A percentile compares a stretch with the other conserved stretches of the same genome.
Conservation (phyloP, 2,329 filamentous ascomycete species). For the Ceratocystis cubensis region DNA sequence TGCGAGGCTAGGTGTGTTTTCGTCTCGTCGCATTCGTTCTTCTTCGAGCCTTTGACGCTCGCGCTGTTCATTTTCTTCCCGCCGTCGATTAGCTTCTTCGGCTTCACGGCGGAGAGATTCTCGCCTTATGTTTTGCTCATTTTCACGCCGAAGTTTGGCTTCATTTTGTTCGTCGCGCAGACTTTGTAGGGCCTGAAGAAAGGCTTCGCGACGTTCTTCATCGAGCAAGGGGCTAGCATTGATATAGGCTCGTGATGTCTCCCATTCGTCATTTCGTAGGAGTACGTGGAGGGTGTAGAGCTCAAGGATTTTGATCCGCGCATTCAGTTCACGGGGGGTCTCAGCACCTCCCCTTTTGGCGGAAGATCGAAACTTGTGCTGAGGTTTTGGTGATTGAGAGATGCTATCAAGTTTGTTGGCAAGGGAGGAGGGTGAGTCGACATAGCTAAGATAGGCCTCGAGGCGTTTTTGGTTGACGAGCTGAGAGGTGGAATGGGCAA, state of each 20-base stretch:
- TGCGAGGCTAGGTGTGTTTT: conserved; percentile 36
- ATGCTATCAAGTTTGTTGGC: conserved; percentile 45
- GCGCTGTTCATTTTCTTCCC: conserved; percentile 47
- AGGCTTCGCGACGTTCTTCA: conserved; percentile 80
- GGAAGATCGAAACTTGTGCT: conserved; percentile 34
- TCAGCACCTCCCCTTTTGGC: conserved; percentile 54
- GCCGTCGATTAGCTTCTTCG: conserved; percentile 43
- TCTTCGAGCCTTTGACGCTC: conserved; percentile 42
- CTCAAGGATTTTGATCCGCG: conserved; percentile 83
- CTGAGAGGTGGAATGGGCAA: conserved; percentile 82
- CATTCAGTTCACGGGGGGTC: conserved; percentile 71
- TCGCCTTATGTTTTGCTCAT: conserved; percentile 44
- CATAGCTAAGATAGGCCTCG: conserved; percentile 64
- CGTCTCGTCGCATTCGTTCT: conserved; percentile 36
- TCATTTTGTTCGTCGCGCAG: conserved; percentile 73
- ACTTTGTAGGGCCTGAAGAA: conserved; percentile 71
- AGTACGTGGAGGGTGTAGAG: conserved; percentile 91
- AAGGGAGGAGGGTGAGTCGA: conserved; percentile 57
- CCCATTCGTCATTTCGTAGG: conserved; percentile 89
- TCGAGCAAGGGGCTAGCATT: conserved; percentile 74
- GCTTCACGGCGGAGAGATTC: conserved; percentile 44
- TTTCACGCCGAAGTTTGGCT: conserved; percentile 52
- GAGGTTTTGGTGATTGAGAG: conserved; percentile 29
- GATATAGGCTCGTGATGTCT: conserved; percentile 87
- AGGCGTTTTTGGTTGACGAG: conserved; percentile 72